Percentiles rank a stretch among this genome's conserved stretches.
Evolutionary conservation across 345 rosid species (phyloP).

Genomic region (Brassica napus): DNA sequence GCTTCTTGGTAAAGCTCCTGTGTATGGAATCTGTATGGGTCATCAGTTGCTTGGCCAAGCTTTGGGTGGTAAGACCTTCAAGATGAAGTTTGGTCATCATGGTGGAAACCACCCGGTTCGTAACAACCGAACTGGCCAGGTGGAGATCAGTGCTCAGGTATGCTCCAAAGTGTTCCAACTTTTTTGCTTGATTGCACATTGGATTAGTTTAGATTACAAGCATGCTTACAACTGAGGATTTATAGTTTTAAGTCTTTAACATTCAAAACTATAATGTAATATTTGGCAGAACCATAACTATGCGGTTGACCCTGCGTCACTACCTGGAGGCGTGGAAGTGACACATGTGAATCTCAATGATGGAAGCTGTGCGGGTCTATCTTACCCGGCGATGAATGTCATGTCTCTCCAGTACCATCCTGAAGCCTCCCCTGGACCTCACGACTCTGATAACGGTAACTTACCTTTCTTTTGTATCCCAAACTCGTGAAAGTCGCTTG

Average conservation of each 20-base stretch:
- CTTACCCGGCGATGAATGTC: conserved; percentile 65
- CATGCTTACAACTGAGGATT: no score
- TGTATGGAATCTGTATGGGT: conserved; percentile 98
- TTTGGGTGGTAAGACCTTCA: conserved; percentile 90
- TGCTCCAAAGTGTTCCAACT: no score
- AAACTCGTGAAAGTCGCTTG: background rate
- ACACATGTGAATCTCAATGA: conserved; percentile 94
- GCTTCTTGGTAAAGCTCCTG: conserved; percentile 81
- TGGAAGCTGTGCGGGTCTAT: conserved; percentile 94
- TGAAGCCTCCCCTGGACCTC: conserved; percentile 98
- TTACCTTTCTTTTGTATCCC: background rate
- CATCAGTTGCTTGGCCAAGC: conserved; percentile 97
- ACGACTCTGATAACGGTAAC: conserved; percentile 84
- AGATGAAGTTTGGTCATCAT: conserved; percentile 99
- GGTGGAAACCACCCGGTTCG: conserved; percentile 96
- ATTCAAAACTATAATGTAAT: background rate
- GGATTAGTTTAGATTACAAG: no score
- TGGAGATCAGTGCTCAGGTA: conserved; percentile 95
- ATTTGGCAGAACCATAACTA: conserved; percentile 83
- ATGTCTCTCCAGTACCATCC: conserved; percentile 98
- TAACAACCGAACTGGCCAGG: conserved; percentile 60
- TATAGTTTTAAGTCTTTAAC: no score
- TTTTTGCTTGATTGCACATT: no score
- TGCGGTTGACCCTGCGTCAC: conserved; percentile 88
- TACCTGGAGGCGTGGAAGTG: conserved; percentile 84